Base-by-base conservation (phyloP, 2,329 filamentous ascomycete genomes). In the Fusarium fujikuroi region DNA sequence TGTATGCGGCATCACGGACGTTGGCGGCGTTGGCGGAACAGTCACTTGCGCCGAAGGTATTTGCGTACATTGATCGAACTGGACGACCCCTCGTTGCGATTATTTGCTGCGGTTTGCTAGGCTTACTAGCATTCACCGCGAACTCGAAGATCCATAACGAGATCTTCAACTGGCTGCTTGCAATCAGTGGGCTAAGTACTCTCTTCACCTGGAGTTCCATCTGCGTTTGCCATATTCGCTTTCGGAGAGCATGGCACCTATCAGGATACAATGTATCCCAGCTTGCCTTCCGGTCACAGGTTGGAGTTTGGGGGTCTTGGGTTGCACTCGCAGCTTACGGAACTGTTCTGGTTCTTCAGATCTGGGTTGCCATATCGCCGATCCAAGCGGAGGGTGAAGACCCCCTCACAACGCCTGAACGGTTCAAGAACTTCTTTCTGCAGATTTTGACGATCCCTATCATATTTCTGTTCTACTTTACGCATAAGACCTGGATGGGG, bases 141-240 rank as follows among this genome's bases (percentile, higher is more conserved):
- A 90, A 92, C 60, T 86, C 90, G 0, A 79, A 83, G 7, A 81
- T 89, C 66, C 87, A 92, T 74, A 84, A 84, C n/a, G 83, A 87
- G 32, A 90, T 93, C 9, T 92, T 97, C 74, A 87, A 89, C 75
- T 97, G 95, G 94, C 89, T 97, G 81, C 86, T 93, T n/a, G 89
- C 92, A 60, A 86, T 94, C 52, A 93, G 91, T 3, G 92, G 91
- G 43, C 85, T 95, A 11, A 92, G 91, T 19, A 91, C 88, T 36
- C 88, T 94, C 78, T 93, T 95, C 84, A 94, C 92, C 11, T 95
- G 93, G 93, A 89, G 87, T 44, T 93, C 92, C 73, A 95, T 97
- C 80, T 97, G 94, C 80, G 83, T 97, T 16, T 89, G 92, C 23
- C 95, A 97, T 81, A 96, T 97, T 78, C 93, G 95, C 54, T 98